phyloP scores from a whole-genome alignment of 2,329 filamentous ascomycete genomes.

The Botrytis pseudocinerea region DNA sequence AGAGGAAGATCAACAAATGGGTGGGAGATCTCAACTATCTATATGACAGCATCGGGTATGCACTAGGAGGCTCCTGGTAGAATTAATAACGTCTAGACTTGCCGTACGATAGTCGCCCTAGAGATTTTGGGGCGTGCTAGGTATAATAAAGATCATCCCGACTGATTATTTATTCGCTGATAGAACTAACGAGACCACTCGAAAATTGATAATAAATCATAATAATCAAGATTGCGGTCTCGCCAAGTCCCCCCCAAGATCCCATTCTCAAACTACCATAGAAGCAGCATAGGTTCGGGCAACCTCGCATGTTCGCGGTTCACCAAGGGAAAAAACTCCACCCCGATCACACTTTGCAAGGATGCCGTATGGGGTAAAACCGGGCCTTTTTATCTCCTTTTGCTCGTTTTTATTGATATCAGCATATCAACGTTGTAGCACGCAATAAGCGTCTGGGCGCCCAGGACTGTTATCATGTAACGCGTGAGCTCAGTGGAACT shows the following conservation, averaged over 20 bases:
- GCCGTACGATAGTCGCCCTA: neutral
- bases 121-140: neutral
- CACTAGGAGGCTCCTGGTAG: neutral
- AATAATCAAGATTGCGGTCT: constrained; percentile 3
- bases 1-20: neutral
- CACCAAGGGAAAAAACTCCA: neutral
- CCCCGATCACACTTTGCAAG: neutral
- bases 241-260: neutral
- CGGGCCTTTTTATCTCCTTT: neutral
- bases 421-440: constrained; percentile 3
- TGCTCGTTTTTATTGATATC: neutral
- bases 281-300: neutral
- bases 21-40: constrained; percentile 1
- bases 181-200: neutral
- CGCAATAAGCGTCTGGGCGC: constrained; percentile 7
- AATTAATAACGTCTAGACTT: neutral
- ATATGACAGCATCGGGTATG: neutral
- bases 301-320: constrained; percentile 2
- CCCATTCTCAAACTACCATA: neutral
- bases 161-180: neutral
- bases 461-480: constrained; percentile 4
- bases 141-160: neutral
- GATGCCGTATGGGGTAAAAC: constrained; percentile 7
- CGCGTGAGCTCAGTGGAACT: neutral
- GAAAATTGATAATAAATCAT: constrained; percentile 1